These are phyloP conservation scores for Rhamnella rubrinervis DNA, from an alignment of 331 rosid genomes.

Conservation along the genomic window DNA sequence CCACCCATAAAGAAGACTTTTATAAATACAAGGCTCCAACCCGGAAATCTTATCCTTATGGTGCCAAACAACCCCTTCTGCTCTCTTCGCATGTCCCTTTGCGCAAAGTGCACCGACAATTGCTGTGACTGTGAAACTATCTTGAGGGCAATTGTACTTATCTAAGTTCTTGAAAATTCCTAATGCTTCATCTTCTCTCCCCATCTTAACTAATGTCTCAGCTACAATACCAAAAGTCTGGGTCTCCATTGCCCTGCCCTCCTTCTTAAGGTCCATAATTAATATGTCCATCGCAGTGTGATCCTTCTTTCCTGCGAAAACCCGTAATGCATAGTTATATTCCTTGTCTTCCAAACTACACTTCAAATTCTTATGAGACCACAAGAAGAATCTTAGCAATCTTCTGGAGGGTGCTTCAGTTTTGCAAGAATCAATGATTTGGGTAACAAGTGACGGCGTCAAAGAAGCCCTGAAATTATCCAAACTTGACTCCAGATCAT, in stretches of 20 bases:
- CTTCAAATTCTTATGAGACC: constrained; percentile 64
- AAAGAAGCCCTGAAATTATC: constrained; percentile 36
- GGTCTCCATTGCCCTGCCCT: constrained; percentile 55
- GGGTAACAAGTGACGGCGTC: constrained; percentile 56
- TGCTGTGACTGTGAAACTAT: constrained; percentile 60
- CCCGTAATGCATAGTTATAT: constrained; percentile 56
- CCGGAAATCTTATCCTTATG: constrained; percentile 66
- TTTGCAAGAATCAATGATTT: constrained; percentile 59
- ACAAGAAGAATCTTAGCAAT: constrained; percentile 70
- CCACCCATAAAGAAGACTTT: constrained; percentile 78
- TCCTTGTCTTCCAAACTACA: constrained; percentile 53
- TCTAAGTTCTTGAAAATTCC: constrained; percentile 81
- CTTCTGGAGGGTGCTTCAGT: constrained; percentile 59
- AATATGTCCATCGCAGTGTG: constrained; percentile 53
- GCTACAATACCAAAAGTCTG: constrained; percentile 59
- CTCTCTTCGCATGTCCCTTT: constrained; percentile 70
- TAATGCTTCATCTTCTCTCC: constrained; percentile 75
- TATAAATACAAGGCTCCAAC: constrained; percentile 45
- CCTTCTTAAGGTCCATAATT: constrained; percentile 61
- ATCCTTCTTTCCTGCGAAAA: constrained; percentile 67
- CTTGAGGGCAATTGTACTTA: constrained; percentile 53
- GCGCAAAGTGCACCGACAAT: constrained; percentile 66
- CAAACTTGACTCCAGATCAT: constrained; percentile 65
- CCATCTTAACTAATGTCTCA: constrained; percentile 60
- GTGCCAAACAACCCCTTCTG: constrained; percentile 73